A percentile compares a stretch with the other conserved stretches of the same genome.
phyloP scores from a whole-genome alignment of 805 yeast genomes.

The Starmerella khaoyaiensis region DNA sequence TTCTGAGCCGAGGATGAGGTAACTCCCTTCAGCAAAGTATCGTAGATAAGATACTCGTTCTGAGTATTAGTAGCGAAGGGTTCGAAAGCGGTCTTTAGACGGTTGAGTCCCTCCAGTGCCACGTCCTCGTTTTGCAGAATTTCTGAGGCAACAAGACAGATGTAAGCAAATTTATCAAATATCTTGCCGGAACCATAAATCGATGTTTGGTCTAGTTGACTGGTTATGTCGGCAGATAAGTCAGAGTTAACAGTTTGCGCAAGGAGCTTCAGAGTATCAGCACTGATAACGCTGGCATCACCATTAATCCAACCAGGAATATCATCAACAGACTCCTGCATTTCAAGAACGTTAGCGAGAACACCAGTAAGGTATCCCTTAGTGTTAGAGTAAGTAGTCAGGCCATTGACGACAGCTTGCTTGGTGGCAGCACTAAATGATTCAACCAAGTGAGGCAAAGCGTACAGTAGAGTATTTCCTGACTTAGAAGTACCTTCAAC shows the following conservation, averaged over 20 bases:
- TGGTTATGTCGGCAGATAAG: constrained; percentile 40
- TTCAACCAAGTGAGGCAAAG: constrained; percentile 53
- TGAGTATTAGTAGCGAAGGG: constrained; percentile 62
- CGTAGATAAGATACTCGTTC: constrained; percentile 61
- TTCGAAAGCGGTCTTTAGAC: constrained; percentile 53
- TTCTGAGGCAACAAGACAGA: constrained; percentile 58
- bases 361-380: constrained; percentile 32
- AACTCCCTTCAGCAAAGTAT: constrained; percentile 42
- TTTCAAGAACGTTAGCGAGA: constrained; percentile 25
- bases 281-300: constrained; percentile 31
- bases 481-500: constrained; percentile 39
- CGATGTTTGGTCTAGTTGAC: constrained; percentile 57
- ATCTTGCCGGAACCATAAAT: constrained; percentile 86
- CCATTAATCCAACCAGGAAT: constrained; percentile 46
- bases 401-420: constrained; percentile 22
- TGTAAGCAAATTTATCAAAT: constrained; percentile 80
- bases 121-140: constrained; percentile 45
- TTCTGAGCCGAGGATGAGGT: constrained; percentile 38
- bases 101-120: constrained; percentile 40
- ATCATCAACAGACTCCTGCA: constrained; percentile 32
- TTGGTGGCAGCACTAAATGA: constrained; percentile 31
- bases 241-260: constrained; percentile 41
- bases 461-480: constrained; percentile 38
- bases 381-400: constrained; percentile 37
- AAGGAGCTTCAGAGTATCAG: constrained; percentile 34